Evolutionary conservation across 163 green algal species (phyloP).

Genomic region (Volvox carteri): DNA sequence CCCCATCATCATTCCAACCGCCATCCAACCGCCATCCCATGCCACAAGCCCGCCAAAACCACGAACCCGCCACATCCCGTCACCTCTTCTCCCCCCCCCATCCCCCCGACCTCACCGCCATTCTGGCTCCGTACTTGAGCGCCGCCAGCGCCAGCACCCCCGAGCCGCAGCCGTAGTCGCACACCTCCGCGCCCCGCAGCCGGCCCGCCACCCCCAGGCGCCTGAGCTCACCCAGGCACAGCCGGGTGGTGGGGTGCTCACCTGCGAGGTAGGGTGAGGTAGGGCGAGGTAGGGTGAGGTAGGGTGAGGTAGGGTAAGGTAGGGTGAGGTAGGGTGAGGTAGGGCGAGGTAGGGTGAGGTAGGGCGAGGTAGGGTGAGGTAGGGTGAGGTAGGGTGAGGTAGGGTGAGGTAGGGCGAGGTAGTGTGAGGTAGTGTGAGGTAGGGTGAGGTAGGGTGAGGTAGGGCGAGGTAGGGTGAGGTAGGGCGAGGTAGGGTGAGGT

Average conservation of each 20-base stretch:
- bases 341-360: background rate
- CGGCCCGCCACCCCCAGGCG: background rate
- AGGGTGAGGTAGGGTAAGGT: background rate
- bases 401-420: no score
- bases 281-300: background rate
- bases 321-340: background rate
- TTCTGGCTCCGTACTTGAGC: slow-evolving; percentile 71
- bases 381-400: background rate
- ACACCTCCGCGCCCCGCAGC: slow-evolving; percentile 54
- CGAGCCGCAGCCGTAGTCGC: slow-evolving; percentile 70
- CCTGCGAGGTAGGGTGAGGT: slow-evolving; percentile 52
- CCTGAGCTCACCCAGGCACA: slow-evolving; percentile 84
- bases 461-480: no score
- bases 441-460: no score
- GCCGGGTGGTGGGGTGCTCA: slow-evolving; percentile 92
- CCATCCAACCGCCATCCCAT: no score
- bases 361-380: background rate
- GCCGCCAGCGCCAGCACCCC: slow-evolving; percentile 83
- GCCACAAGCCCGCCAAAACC: no score
- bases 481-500: no score
- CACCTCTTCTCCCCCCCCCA: no score
- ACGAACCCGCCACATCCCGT: no score
- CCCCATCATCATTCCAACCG: no score
- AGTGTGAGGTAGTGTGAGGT: no score
- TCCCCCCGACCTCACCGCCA: slow-evolving; percentile 53